phyloP scores from a whole-genome alignment of 805 yeast genomes.

The Maudiozyma barnettii region DNA sequence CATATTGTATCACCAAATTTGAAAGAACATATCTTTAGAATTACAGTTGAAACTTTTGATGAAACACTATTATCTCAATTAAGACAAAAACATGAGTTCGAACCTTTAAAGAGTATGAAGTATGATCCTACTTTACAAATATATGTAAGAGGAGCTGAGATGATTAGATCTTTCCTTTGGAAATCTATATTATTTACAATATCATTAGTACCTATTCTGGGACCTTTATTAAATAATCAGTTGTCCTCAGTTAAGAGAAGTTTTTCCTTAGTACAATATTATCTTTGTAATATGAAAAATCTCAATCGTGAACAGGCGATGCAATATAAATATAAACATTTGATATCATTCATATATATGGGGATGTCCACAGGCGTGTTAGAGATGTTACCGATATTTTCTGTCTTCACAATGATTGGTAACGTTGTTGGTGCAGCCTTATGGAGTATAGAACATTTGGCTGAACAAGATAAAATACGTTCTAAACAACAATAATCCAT shows the following conservation, averaged over 20 bases:
- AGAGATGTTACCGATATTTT: slow-evolving; percentile 46
- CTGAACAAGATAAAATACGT: neutral
- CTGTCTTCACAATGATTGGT: slow-evolving; percentile 46
- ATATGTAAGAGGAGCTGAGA: slow-evolving; percentile 11
- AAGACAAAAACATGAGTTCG: slow-evolving; percentile 2
- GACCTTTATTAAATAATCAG: slow-evolving; percentile 26
- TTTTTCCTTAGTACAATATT: slow-evolving; percentile 18
- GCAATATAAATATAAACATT: slow-evolving; percentile 28
- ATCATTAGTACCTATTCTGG: slow-evolving; percentile 28
- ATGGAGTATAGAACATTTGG: slow-evolving; percentile 36
- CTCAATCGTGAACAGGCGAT: slow-evolving; percentile 23
- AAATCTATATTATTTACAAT: slow-evolving; percentile 6
- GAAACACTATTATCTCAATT: slow-evolving; percentile 2
- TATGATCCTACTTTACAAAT: slow-evolving; percentile 3
- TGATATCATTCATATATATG: slow-evolving; percentile 36
- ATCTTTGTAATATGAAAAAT: slow-evolving; percentile 13
- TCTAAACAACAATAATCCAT: no score
- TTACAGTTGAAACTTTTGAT: neutral
- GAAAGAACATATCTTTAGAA: slow-evolving; percentile 9
- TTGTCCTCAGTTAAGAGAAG: slow-evolving; percentile 23
- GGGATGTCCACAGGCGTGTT: slow-evolving; percentile 44
- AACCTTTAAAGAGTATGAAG: neutral
- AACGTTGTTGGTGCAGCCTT: slow-evolving; percentile 54
- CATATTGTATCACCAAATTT: slow-evolving; percentile 18
- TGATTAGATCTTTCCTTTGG: slow-evolving; percentile 3